Conservation (phyloP, 345 rosid species). For the Erysimum cheiranthoides region DNA sequence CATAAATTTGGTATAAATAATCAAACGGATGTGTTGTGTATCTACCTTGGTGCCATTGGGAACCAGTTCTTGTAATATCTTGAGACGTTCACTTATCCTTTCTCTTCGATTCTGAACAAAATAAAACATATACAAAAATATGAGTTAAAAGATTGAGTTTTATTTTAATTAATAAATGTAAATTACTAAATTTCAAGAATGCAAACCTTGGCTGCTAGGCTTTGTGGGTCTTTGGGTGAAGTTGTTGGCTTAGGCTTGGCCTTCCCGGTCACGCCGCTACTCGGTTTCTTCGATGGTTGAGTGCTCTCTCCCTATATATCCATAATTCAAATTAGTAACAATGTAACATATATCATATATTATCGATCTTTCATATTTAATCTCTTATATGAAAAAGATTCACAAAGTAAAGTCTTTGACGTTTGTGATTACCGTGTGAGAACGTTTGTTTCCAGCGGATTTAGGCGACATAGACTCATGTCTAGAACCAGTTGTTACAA, state of each 20-base stretch:
- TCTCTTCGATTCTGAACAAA: conserved; percentile 80
- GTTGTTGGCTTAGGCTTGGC: conserved; percentile 56
- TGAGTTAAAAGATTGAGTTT: conserved; percentile 1
- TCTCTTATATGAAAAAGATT: not conserved
- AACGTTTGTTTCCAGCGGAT: conserved; percentile 60
- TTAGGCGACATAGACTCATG: conserved; percentile 53
- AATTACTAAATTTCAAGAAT: conserved; percentile 8
- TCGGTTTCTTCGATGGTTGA: conserved; percentile 66
- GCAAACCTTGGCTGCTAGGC: conserved; percentile 90
- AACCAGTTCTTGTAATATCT: conserved; percentile 77
- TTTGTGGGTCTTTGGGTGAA: conserved; percentile 82
- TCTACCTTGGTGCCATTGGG: conserved; percentile 88
- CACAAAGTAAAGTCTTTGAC: not conserved
- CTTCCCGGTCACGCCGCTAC: conserved; percentile 47
- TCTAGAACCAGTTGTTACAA: conserved; percentile 51
- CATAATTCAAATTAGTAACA: conserved; percentile 9
- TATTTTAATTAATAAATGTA: not conserved
- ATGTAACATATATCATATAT: not conserved
- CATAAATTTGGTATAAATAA: not conserved
- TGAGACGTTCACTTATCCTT: conserved; percentile 84
- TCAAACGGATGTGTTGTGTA: not conserved
- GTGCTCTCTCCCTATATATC: conserved; percentile 55
- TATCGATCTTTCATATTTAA: not conserved
- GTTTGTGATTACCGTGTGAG: conserved; percentile 49
- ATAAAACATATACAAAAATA: conserved; percentile 13